Evolutionary conservation across 805 yeast species (phyloP), one percentile per base, ranked within the genome.

Genomic region (Lipomyces yamadae): DNA sequence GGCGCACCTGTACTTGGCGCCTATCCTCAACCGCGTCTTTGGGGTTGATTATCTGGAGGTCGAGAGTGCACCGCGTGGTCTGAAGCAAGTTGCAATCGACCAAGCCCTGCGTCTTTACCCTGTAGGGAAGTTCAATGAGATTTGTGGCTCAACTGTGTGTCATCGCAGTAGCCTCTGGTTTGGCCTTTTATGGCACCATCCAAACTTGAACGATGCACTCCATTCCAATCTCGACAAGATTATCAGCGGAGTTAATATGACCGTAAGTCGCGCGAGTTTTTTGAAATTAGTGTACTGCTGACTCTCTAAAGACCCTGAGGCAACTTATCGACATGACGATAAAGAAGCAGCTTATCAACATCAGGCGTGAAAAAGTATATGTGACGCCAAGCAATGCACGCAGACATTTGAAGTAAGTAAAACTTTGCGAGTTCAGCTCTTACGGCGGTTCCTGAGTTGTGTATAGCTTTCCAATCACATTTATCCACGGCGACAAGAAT

Each of bases 151-250:
- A 24, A 42, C 48, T 15, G 48, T 42, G 24, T 42, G 48, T 24
- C 48, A 42, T 42, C 48, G 48, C 48, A 42, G 48, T n/a, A 42
- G 48, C 18, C 48, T 42, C 48, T 42, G 48, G 10, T 42, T 42
- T 42, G 48, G 48, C 18, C 48, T 42, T 42, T 15, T 42, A 24
- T 42, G 48, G 48, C 48, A 42, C 48, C 48, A 42, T 42, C 24
- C 18, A 8, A 42, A 42, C 48, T 42, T 42, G 24, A 42, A 42
- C 18, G 48, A 42, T 42, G 48, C 48, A 24, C 48, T 42, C 18
- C 48, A 42, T 42, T 42, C 48, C 48, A 42, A 42, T 42, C 48
- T 42, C 24, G 48, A 42, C 48, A 42, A 42, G 48, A 42, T 42
- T 24, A 42, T 42, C 4, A 24, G 48, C 48, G 48, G 48, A 42